Percentiles rank a stretch among this genome's conserved stretches.
Evolutionary conservation across 805 yeast species (phyloP).

Genomic region (Ogataea sp.): DNA sequence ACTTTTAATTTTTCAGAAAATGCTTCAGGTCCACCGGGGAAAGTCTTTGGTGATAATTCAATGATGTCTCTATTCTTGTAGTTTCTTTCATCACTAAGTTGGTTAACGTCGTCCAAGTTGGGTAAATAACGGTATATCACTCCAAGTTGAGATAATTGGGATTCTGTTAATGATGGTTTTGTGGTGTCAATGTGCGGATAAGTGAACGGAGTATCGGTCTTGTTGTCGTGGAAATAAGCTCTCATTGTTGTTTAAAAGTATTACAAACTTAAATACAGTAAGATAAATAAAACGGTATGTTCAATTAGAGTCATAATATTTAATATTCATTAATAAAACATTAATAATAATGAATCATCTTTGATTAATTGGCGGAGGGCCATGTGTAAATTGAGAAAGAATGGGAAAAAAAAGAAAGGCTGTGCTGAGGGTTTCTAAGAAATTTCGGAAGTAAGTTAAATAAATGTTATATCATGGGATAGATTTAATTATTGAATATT

Average conservation of each 20-base stretch:
- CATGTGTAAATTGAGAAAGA: too few species aligned
- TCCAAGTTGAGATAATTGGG: constrained; percentile 45
- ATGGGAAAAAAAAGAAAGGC: too few species aligned
- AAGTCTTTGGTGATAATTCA: constrained; percentile 46
- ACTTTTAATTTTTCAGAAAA: constrained; percentile 56
- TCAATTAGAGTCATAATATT: too few species aligned
- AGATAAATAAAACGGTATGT: too few species aligned
- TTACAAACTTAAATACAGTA: too few species aligned
- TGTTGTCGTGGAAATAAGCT: constrained; percentile 56
- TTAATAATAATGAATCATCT: too few species aligned
- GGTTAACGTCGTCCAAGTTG: constrained; percentile 48
- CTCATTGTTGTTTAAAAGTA: background rate
- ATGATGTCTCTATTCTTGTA: constrained; percentile 80
- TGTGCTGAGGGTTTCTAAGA: too few species aligned
- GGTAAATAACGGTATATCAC: constrained; percentile 54
- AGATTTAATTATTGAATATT: too few species aligned
- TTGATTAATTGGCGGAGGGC: too few species aligned
- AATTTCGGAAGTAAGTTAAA: too few species aligned
- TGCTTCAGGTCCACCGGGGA: constrained; percentile 52
- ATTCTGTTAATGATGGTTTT: constrained; percentile 9
- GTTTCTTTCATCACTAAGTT: constrained; percentile 56
- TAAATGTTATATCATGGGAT: too few species aligned
- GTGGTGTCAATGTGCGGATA: constrained; percentile 66
- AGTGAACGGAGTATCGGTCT: constrained; percentile 50
- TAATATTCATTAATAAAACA: too few species aligned